Evolutionary conservation across 805 yeast species (phyloP).

Genomic region (Yamadazyma akitaensis): DNA sequence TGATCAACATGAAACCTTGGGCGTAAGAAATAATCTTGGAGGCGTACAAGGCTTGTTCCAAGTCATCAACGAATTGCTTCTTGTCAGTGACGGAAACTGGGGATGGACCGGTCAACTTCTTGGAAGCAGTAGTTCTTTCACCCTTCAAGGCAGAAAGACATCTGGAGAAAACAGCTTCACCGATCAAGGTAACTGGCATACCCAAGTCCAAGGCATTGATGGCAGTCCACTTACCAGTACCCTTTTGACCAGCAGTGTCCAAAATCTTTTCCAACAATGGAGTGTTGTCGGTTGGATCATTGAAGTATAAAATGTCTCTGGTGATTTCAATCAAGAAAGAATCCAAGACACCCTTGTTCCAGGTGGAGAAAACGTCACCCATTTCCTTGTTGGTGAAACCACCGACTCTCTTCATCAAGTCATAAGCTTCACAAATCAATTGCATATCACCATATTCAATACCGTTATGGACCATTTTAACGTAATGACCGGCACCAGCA

Average conservation of each 20-base stretch:
- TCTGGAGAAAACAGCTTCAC: constrained; percentile 98
- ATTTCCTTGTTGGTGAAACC: constrained; percentile 88
- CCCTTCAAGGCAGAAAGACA: constrained; percentile 88
- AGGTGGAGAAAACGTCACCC: constrained; percentile 82
- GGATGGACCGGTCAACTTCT: constrained; percentile 74
- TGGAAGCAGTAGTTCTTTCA: constrained; percentile 87
- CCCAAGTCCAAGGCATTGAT: constrained; percentile 96
- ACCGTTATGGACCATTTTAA: constrained; percentile 99
- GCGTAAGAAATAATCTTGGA: constrained; percentile 98
- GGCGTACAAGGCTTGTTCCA: constrained; percentile 97
- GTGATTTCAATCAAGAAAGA: constrained; percentile 97
- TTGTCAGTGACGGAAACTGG: constrained; percentile 61
- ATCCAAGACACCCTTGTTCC: constrained; percentile 98
- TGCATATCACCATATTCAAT: constrained; percentile 99
- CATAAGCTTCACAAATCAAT: constrained; percentile 96
- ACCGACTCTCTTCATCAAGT: constrained; percentile 90
- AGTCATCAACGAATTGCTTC: constrained; percentile 80
- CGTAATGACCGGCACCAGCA: constrained; percentile 98
- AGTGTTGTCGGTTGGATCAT: constrained; percentile 81
- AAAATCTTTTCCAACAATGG: constrained; percentile 95
- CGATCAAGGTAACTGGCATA: constrained; percentile 96
- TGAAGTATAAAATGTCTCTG: constrained; percentile 85
- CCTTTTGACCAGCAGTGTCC: constrained; percentile 98
- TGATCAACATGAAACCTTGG: constrained; percentile 98
- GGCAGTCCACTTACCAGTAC: constrained; percentile 99